These are phyloP conservation scores for Penicillium herquei DNA, from an alignment of 495 filamentous ascomycete species.

Conservation along the genomic window DNA sequence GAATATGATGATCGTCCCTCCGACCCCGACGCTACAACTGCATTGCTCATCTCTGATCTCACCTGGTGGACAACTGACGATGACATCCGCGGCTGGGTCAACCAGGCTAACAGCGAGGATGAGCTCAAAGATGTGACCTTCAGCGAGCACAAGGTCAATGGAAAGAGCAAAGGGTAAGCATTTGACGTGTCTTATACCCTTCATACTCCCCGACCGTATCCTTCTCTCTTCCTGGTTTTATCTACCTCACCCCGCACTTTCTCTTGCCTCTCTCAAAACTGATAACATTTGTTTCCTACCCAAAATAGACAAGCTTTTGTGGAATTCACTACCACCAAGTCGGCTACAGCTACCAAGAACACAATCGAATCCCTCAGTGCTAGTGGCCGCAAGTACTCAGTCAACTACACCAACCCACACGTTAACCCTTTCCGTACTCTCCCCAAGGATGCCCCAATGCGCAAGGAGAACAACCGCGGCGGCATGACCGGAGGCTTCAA, in stretches of 20 bases:
- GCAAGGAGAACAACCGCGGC: conserved; percentile 58
- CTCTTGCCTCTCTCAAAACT: no score
- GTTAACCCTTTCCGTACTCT: conserved; percentile 88
- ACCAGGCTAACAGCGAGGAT: conserved; percentile 69
- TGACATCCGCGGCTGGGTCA: conserved; percentile 85
- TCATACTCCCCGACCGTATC: no score
- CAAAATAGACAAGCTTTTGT: conserved; percentile 78
- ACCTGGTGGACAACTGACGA: conserved; percentile 98
- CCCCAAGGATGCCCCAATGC: conserved; percentile 83
- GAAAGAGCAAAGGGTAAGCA: conserved; percentile 92
- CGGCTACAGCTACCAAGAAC: conserved; percentile 81
- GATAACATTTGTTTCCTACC: no score
- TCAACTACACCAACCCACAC: conserved; percentile 72
- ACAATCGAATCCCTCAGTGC: conserved; percentile 64
- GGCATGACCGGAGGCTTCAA: conserved; percentile 24
- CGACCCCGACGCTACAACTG: conserved; percentile 79
- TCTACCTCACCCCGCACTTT: no score
- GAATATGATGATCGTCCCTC: conserved; percentile 71
- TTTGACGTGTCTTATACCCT: neutral
- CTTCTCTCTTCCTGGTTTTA: no score
- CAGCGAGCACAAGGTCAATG: conserved; percentile 97
- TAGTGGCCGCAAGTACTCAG: conserved; percentile 65
- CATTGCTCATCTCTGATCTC: conserved; percentile 81
- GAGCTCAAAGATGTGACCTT: conserved; percentile 93
- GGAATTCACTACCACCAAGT: conserved; percentile 80